These are phyloP conservation scores for Monascus ruber DNA, from an alignment of 2,329 filamentous ascomycete species.

Conservation along the genomic window DNA sequence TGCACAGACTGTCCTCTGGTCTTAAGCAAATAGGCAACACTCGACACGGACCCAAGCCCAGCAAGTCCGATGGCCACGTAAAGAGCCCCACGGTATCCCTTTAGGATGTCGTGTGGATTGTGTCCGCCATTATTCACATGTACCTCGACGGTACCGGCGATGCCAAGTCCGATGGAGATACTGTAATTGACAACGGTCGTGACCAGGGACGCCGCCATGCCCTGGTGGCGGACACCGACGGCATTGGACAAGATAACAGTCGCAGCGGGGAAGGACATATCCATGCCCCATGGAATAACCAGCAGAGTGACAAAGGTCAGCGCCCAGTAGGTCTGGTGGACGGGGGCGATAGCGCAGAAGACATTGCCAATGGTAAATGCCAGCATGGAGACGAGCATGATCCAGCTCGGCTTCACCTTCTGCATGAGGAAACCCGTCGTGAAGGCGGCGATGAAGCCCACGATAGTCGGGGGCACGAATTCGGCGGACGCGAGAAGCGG, in stretches of 20 bases:
- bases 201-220: not conserved
- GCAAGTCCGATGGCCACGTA: not conserved
- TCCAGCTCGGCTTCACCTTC: slow-evolving; percentile 16
- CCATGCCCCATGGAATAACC: slow-evolving; percentile 21
- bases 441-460: slow-evolving; percentile 21
- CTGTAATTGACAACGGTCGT: not conserved
- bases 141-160: not conserved
- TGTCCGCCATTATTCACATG: not conserved
- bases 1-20: not conserved
- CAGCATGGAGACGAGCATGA: slow-evolving; percentile 26
- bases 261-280: not conserved
- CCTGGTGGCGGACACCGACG: not conserved
- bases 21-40: not conserved
- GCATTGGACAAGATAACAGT: not conserved
- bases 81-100: not conserved
- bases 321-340: slow-evolving; percentile 33
- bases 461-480: slow-evolving; percentile 14
- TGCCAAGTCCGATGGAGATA: not conserved
- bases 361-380: slow-evolving; percentile 25
- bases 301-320: slow-evolving; percentile 20
- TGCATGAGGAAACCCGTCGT: slow-evolving; percentile 23
- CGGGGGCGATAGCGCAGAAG: slow-evolving; percentile 29
- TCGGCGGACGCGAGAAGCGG: slow-evolving; percentile 21
- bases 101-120: not conserved
- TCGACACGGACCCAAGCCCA: not conserved